A percentile compares a stretch with the other conserved stretches of the same genome.
Conservation (phyloP, 495 filamentous ascomycete species). For the Podospora fimiseda region DNA sequence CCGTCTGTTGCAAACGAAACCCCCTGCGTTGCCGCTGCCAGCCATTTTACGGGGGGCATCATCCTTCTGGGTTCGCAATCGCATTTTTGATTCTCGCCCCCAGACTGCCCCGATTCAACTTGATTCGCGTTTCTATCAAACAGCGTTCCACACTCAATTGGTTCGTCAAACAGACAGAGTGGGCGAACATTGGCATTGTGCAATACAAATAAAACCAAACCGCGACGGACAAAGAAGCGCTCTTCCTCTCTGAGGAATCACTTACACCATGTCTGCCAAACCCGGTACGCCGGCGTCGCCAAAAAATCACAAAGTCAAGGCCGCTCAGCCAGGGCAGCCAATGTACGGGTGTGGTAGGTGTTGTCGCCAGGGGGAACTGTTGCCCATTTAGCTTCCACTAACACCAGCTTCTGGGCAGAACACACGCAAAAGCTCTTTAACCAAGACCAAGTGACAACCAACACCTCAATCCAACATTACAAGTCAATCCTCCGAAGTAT, state of each 20-base stretch:
- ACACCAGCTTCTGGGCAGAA: slow-evolving; percentile 41
- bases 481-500: slow-evolving; percentile 46
- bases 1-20: no score
- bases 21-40: background rate
- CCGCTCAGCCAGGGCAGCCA: slow-evolving; percentile 44
- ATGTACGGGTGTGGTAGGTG: slow-evolving; percentile 51
- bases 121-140: no score
- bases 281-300: slow-evolving; percentile 48
- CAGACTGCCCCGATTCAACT: background rate
- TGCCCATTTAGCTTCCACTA: no score
- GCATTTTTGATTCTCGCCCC: background rate
- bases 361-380: no score
- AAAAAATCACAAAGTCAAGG: slow-evolving; percentile 47
- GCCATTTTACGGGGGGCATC: background rate
- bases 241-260: background rate
- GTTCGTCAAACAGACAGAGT: background rate
- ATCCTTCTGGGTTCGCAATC: background rate
- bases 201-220: no score
- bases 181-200: background rate
- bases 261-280: slow-evolving; percentile 34
- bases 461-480: slow-evolving; percentile 48
- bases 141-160: no score
- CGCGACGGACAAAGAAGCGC: background rate
- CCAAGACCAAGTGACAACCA: slow-evolving; percentile 42
- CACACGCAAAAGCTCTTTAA: slow-evolving; percentile 48